Evolutionary conservation across 352 stramenopile species (phyloP), one percentile per base, ranked within the genome.

Genomic region (Phytophthora litchii): DNA sequence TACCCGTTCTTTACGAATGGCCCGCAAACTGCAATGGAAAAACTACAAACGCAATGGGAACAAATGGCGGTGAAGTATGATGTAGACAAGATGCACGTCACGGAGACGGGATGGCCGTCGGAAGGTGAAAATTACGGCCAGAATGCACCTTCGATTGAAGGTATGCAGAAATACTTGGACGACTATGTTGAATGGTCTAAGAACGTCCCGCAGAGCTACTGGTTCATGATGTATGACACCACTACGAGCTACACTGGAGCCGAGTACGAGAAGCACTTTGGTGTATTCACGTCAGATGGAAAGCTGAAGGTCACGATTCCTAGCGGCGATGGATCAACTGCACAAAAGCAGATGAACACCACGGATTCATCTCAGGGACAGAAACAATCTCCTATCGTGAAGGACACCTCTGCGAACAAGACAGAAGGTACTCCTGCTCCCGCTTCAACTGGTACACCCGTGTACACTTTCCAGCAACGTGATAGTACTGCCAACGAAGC

Each of bases 161-260:
- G 48, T 12, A 74, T 74, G 64, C 74, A 82, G 50, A 19, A 61
- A 48, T 83, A 76, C 54, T 25, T 82, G 14, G 38, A 81, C 49
- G 76, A 83, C 61, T 88, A 72, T 36, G 67, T 68, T 4, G 29
- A 32, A n/a, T 87, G 74, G 74, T 67, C 72, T 12, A 63, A 65
- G 32, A 54, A 41, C 7, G 40, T 76, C 42, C 51, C 58, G 8
- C 56, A 68, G 36, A 67, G 65, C 17, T 88, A 83, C 66, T 88
- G 66, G 62, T 88, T 88, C 62, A 88, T 88, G 75, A 83, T 85
- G 76, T 89, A 83, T 64, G 79, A 89, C 63, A 80, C 73, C 12
- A 83, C 53, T 2, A 32, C 53, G 35, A 76, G 69, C 49, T 84
- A 86, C 67, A 72, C 67, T 0, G 69, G 72, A 3, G 47, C 38